A percentile compares a stretch with the other conserved stretches of the same genome.
Evolutionary conservation across 1,139 yeast genomes (phyloP).

Genomic region (Geotrichum candidum): DNA sequence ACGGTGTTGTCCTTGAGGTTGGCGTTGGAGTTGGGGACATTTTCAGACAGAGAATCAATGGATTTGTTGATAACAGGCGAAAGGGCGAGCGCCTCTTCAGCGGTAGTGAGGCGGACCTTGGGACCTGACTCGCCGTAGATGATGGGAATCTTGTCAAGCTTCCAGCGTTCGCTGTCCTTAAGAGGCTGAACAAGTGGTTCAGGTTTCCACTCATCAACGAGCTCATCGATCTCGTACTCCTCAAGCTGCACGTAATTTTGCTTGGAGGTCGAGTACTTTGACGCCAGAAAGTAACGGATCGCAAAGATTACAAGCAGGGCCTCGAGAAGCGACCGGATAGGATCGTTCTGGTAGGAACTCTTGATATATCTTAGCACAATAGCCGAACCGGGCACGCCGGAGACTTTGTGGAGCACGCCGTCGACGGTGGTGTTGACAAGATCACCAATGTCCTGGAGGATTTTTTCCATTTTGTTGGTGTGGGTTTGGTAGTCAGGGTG

Average conservation of each 20-base stretch:
- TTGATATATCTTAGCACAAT: constrained; percentile 69
- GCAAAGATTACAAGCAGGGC: constrained; percentile 76
- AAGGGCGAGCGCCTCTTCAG: constrained; percentile 13
- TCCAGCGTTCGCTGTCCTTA: constrained; percentile 52
- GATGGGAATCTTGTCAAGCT: constrained; percentile 56
- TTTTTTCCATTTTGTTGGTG: constrained; percentile 19
- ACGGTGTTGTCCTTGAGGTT: constrained; percentile 25
- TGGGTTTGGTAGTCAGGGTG: not conserved
- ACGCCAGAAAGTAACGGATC: constrained; percentile 70
- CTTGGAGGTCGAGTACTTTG: constrained; percentile 75
- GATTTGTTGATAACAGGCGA: constrained; percentile 14
- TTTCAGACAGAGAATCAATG: constrained; percentile 3
- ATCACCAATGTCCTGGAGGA: constrained; percentile 24
- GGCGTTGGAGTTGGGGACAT: constrained; percentile 12
- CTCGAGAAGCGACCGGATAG: constrained; percentile 81
- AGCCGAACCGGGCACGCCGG: constrained; percentile 70
- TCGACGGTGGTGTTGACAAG: constrained; percentile 27
- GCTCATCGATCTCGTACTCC: constrained; percentile 68
- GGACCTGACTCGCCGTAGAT: constrained; percentile 54
- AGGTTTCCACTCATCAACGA: constrained; percentile 88
- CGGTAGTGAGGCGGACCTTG: constrained; percentile 38
- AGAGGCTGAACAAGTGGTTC: constrained; percentile 65
- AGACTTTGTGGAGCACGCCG: constrained; percentile 23
- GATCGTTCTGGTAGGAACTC: constrained; percentile 92
- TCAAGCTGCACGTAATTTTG: constrained; percentile 62